These are phyloP conservation scores for Knufia fluminis DNA, from an alignment of 2,329 filamentous ascomycete genomes.

Conservation along the genomic window DNA sequence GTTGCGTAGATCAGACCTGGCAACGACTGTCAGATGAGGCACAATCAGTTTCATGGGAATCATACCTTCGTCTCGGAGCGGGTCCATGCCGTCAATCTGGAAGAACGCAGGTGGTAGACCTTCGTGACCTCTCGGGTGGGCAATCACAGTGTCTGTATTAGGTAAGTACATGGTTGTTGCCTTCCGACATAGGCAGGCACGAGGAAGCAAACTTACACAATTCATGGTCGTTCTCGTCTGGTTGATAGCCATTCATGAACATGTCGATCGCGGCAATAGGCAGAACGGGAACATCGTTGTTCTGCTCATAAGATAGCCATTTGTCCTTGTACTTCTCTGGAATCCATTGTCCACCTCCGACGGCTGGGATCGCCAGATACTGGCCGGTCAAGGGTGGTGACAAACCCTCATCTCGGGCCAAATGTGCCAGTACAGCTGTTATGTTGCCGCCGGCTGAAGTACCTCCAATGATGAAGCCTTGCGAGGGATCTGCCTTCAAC, in stretches of 20 bases:
- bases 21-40: too few species aligned
- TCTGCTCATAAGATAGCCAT: slow-evolving; percentile 31
- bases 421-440: slow-evolving; percentile 29
- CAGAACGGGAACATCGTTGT: slow-evolving; percentile 32
- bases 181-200: background rate
- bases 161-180: background rate
- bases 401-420: slow-evolving; percentile 28
- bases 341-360: slow-evolving; percentile 22
- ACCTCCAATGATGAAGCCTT: slow-evolving; percentile 43
- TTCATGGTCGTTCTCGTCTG: slow-evolving; percentile 17
- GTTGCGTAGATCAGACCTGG: slow-evolving; percentile 21
- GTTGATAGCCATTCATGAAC: slow-evolving; percentile 19
- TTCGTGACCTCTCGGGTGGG: slow-evolving; percentile 24
- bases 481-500: slow-evolving; percentile 31
- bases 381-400: slow-evolving; percentile 39
- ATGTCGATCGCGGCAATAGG: slow-evolving; percentile 24
- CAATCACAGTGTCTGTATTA: slow-evolving; percentile 5
- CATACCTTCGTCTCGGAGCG: slow-evolving; percentile 22
- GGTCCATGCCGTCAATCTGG: slow-evolving; percentile 25
- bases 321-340: slow-evolving; percentile 32
- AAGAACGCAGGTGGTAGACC: slow-evolving; percentile 23
- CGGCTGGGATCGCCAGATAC: slow-evolving; percentile 36
- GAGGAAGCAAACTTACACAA: slow-evolving; percentile 10
- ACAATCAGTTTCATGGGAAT: too few species aligned
- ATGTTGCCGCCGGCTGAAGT: slow-evolving; percentile 37